Percentiles rank a stretch among this genome's conserved stretches.
Evolutionary conservation across 768 basidiomycete genomes (phyloP).

Genomic region (Psilocybe cyanescens): DNA sequence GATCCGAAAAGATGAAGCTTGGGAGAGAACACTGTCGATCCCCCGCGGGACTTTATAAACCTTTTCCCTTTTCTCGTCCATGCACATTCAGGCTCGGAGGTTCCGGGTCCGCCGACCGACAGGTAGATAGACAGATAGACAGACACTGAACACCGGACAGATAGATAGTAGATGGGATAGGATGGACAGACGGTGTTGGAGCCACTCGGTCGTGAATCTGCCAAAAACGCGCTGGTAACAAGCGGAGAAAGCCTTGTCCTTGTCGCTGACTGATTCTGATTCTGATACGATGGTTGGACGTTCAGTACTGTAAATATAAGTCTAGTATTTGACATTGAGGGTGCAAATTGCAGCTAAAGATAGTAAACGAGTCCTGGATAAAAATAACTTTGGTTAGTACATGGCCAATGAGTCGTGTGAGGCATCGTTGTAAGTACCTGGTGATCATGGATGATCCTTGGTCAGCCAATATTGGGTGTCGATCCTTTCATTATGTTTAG

Average conservation of each 20-base stretch:
- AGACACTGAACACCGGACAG: too few species aligned
- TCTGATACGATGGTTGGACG: background rate
- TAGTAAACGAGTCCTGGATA: background rate
- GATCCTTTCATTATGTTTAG: too few species aligned
- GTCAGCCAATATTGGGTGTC: too few species aligned
- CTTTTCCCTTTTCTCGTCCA: background rate
- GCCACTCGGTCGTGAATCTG: background rate
- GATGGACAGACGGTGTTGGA: too few species aligned
- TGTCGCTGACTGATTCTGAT: background rate
- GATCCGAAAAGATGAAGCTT: slow-evolving; percentile 19
- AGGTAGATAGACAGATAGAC: background rate
- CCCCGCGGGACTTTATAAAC: background rate
- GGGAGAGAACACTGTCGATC: background rate
- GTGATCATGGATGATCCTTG: too few species aligned
- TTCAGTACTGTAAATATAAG: background rate
- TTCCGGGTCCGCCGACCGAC: slow-evolving; percentile 7
- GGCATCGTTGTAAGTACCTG: too few species aligned
- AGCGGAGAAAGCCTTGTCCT: slow-evolving; percentile 9
- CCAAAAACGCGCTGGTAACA: background rate
- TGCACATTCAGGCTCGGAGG: background rate
- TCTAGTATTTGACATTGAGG: background rate
- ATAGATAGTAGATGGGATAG: too few species aligned
- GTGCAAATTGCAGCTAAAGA: background rate
- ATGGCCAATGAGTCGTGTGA: too few species aligned
- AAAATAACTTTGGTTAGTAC: background rate